These are phyloP conservation scores for Triangularia verruculosa DNA, from an alignment of 2,329 filamentous ascomycete species.

Conservation along the genomic window DNA sequence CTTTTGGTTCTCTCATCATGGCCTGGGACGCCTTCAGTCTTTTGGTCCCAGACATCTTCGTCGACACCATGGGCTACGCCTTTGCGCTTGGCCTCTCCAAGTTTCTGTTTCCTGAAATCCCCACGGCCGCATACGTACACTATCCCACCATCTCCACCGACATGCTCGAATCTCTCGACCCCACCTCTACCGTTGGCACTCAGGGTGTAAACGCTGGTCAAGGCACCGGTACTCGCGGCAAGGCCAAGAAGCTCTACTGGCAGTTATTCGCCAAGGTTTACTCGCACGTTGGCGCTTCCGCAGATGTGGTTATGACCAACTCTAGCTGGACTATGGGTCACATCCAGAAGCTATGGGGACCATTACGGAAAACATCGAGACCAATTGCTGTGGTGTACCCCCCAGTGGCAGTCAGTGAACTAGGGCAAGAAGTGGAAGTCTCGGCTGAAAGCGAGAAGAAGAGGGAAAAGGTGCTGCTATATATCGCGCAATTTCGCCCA, in stretches of 20 bases:
- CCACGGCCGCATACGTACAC: slow-evolving; percentile 92
- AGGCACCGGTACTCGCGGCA: slow-evolving; percentile 68
- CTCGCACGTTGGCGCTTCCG: slow-evolving; percentile 73
- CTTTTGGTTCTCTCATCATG: slow-evolving; percentile 79
- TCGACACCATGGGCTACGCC: slow-evolving; percentile 98
- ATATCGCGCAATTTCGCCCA: slow-evolving; percentile 95
- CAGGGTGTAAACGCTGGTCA: slow-evolving; percentile 82
- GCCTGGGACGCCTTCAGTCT: slow-evolving; percentile 93
- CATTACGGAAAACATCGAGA: slow-evolving; percentile 44
- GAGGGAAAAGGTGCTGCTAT: slow-evolving; percentile 73
- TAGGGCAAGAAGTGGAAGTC: slow-evolving; percentile 72
- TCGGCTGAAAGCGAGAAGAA: slow-evolving; percentile 64
- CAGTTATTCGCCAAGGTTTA: slow-evolving; percentile 78
- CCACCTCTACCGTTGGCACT: slow-evolving; percentile 52
- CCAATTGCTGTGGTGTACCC: slow-evolving; percentile 79
- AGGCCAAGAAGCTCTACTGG: slow-evolving; percentile 81
- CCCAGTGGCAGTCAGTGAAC: slow-evolving; percentile 83
- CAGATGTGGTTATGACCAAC: slow-evolving; percentile 97
- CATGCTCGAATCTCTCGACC: slow-evolving; percentile 83
- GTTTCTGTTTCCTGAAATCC: slow-evolving; percentile 73
- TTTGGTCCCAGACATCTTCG: slow-evolving; percentile 86
- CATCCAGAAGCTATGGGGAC: slow-evolving; percentile 76
- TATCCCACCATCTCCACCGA: slow-evolving; percentile 98
- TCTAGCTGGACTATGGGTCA: slow-evolving; percentile 90
- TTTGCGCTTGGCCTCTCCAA: slow-evolving; percentile 83